Base-by-base conservation (phyloP, 768 basidiomycete species). In the Lentinula boryana region DNA sequence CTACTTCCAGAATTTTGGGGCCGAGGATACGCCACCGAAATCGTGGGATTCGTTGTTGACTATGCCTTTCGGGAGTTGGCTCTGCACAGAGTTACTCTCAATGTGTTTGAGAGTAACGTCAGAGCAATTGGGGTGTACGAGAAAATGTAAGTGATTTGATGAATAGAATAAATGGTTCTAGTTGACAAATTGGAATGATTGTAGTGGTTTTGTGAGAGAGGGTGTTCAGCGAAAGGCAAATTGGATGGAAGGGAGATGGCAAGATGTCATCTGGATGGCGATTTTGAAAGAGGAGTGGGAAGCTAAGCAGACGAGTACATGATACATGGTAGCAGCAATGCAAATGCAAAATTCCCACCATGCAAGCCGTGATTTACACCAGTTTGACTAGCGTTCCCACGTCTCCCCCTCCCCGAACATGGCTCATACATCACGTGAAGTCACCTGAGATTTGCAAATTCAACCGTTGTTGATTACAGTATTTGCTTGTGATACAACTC, bases 271-370 rank as follows among this genome's bases (percentile, higher is more conserved):
- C 33, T 55, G 67, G 36, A 78, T 79, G 78, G 72, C 71, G 12
- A 67, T 77, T 31, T 60, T 78, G 55, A 70, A 69, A n/a, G 74
- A 78, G 43, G 77, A 78, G 56, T 79, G 77, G 77, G 65, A 66
- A 55, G 33, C 53, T 18, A 1, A 46, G 44, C 16, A 46, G 21
- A n/a, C 44, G 10, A 27, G 27, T 27, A 27, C 27, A 27, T 27
- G 27, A 23, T 23, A 23, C 2, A 23, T 23, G 2, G 4, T 27
- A 27, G 27, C 27, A 27, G 27, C 9, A 41, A 56, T 40, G 38
- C 15, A 4, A 12, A 12, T 15, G 38, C 1, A 15, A 40, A 40
- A 40, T 40, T 40, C 38, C 38, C 38, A 40, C 38, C 27, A 27
- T 27, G 23, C 23, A 23, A 27, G 27, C 27, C 27, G 27, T 27